A percentile compares a stretch with the other conserved stretches of the same genome.
phyloP scores from a whole-genome alignment of 495 filamentous ascomycete genomes.

The Hypoxylon lienhwacheense region DNA sequence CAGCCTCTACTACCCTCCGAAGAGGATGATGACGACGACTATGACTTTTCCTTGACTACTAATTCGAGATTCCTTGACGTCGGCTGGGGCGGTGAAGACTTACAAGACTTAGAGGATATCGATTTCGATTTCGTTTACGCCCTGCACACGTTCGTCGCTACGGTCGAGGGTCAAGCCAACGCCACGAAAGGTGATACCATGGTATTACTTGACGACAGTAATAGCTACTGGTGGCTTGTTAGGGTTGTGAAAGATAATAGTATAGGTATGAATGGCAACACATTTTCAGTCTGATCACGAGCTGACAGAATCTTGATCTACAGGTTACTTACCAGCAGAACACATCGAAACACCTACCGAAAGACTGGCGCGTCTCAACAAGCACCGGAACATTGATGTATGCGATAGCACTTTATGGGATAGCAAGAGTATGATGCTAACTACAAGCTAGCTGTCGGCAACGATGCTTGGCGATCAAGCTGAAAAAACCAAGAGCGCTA shows the following conservation, averaged over 20 bases:
- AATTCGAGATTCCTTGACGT: conserved; percentile 64
- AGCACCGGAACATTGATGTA: conserved; percentile 97
- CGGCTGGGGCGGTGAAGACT: conserved; percentile 76
- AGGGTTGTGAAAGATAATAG: conserved; percentile 95
- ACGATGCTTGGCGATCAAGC: conserved; percentile 92
- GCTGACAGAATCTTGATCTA: conserved; percentile 28
- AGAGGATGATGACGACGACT: conserved; percentile 47
- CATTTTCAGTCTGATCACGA: conserved; percentile 1
- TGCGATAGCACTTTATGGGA: conserved; percentile 37
- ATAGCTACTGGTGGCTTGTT: conserved; percentile 99
- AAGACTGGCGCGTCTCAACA: conserved; percentile 89
- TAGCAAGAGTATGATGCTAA: conserved; percentile 11
- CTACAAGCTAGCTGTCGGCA: conserved; percentile 67
- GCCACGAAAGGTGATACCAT: conserved; percentile 98
- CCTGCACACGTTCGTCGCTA: conserved; percentile 94
- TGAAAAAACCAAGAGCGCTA: conserved; percentile 85
- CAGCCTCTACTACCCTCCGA: conserved; percentile 37
- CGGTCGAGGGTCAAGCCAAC: conserved; percentile 97
- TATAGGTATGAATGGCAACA: conserved; percentile 67
- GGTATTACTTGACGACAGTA: conserved; percentile 99
- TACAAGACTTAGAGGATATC: conserved; percentile 89
- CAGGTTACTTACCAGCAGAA: conserved; percentile 94
- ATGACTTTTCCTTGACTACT: conserved; percentile 56
- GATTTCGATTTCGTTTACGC: conserved; percentile 99
- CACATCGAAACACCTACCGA: conserved; percentile 99